phyloP scores from a whole-genome alignment of 2,329 filamentous ascomycete species.

The Scedosporium boydii region DNA sequence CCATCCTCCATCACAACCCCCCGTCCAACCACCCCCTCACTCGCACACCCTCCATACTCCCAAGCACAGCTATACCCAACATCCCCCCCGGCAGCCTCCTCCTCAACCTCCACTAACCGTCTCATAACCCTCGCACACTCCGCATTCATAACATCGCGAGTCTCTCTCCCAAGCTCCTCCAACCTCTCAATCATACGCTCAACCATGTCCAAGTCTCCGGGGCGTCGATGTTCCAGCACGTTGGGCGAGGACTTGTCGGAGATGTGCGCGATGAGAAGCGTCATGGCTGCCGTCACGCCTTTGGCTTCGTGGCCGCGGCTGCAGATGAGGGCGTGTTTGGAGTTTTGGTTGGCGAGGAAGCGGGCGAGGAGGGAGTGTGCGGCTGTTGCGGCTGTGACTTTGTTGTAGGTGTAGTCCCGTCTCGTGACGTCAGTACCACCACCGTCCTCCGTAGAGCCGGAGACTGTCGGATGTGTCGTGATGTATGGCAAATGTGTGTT shows the following conservation, averaged over 20 bases:
- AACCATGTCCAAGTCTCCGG: slow-evolving; percentile 28
- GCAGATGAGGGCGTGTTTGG: slow-evolving; percentile 18
- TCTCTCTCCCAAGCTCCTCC: slow-evolving; percentile 16
- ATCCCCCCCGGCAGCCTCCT: slow-evolving; percentile 8
- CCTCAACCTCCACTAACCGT: slow-evolving; percentile 22
- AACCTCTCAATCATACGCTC: slow-evolving; percentile 26
- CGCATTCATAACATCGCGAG: slow-evolving; percentile 20
- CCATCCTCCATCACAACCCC: not conserved
- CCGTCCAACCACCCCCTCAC: slow-evolving; percentile 8
- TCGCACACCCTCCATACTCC: slow-evolving; percentile 12
- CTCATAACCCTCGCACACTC: slow-evolving; percentile 20
- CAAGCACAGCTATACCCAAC: not conserved
- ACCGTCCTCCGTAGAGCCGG: not conserved
- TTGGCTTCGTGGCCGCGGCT: slow-evolving; percentile 27
- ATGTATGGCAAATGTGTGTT: slow-evolving; percentile 30
- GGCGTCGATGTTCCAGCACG: slow-evolving; percentile 26
- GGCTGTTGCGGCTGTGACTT: slow-evolving; percentile 25
- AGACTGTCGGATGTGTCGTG: slow-evolving; percentile 13
- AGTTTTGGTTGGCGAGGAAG: slow-evolving; percentile 23
- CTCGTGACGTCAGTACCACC: too few species aligned
- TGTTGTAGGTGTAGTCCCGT: slow-evolving; percentile 20
- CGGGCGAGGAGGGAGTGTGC: slow-evolving; percentile 27
- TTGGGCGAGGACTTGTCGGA: slow-evolving; percentile 16
- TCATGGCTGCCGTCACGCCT: slow-evolving; percentile 24
- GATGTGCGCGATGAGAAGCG: slow-evolving; percentile 26